These are phyloP conservation scores for Helichrysum umbraculigerum DNA, from an alignment of 129 eudicot species.

Conservation along the genomic window DNA sequence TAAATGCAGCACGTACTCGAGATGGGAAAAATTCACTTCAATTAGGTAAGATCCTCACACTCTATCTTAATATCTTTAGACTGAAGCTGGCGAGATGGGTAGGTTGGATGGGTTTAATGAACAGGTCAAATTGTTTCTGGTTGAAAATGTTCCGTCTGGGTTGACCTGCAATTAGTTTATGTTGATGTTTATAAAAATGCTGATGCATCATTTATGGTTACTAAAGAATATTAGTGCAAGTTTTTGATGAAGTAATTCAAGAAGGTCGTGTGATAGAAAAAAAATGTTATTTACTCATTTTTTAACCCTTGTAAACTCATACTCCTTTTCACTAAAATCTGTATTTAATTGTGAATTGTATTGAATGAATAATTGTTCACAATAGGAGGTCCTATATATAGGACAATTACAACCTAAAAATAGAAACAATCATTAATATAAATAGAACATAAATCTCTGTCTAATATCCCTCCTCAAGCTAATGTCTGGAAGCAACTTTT, in stretches of 20 bases:
- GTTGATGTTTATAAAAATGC: not conserved
- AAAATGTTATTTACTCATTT: not conserved
- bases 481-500: too few relatives aligned
- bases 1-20: conserved; percentile 68
- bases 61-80: not conserved
- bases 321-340: not conserved
- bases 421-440: too few relatives aligned
- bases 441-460: too few relatives aligned
- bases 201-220: not conserved
- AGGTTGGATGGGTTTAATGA: not conserved
- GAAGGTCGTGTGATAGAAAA: not conserved
- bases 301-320: not conserved
- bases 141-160: not conserved
- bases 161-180: not conserved
- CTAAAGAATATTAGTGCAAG: not conserved
- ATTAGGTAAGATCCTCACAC: conserved; percentile 45
- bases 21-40: conserved; percentile 72
- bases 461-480: too few relatives aligned
- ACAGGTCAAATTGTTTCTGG: not conserved
- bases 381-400: too few relatives aligned
- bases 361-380: too few relatives aligned
- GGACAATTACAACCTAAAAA: too few relatives aligned
- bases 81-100: not conserved
- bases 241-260: not conserved
- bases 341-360: not conserved